Evolutionary conservation across 2,329 filamentous ascomycete genomes (phyloP).

Genomic region (Colletotrichum lindemuthianum): DNA sequence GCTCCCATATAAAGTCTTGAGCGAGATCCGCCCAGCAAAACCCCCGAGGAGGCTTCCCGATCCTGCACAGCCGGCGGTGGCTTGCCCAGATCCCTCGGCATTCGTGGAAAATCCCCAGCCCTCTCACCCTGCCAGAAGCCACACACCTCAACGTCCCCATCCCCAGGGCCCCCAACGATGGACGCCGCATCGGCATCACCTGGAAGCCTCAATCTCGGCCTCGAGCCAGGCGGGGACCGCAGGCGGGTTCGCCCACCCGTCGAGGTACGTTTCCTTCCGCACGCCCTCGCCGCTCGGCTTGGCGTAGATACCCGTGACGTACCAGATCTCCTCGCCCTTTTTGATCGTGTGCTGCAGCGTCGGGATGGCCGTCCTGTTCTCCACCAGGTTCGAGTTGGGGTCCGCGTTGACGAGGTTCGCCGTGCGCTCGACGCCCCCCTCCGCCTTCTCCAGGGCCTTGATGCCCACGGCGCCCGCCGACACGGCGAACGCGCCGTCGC

Average conservation of each 20-base stretch:
- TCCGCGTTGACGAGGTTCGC: constrained; percentile 79
- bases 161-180: background rate
- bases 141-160: background rate
- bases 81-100: constrained; percentile 6
- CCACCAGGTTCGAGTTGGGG: constrained; percentile 81
- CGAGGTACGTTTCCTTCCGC: constrained; percentile 62
- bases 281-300: constrained; percentile 67
- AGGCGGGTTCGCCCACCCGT: constrained; percentile 70
- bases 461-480: constrained; percentile 67
- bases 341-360: constrained; percentile 71
- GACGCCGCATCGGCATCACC: background rate
- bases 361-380: constrained; percentile 77
- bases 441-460: constrained; percentile 64
- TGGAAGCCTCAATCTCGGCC: constrained; percentile 55
- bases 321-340: constrained; percentile 69
- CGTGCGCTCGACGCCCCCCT: constrained; percentile 56
- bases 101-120: constrained; percentile 21
- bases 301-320: constrained; percentile 77
- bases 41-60: background rate
- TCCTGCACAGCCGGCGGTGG: background rate
- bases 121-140: background rate
- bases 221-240: constrained; percentile 69
- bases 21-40: background rate
- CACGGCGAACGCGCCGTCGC: constrained; percentile 64
- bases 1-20: background rate